These are phyloP conservation scores for Platismatia glauca DNA, from an alignment of 495 filamentous ascomycete species.

Conservation along the genomic window DNA sequence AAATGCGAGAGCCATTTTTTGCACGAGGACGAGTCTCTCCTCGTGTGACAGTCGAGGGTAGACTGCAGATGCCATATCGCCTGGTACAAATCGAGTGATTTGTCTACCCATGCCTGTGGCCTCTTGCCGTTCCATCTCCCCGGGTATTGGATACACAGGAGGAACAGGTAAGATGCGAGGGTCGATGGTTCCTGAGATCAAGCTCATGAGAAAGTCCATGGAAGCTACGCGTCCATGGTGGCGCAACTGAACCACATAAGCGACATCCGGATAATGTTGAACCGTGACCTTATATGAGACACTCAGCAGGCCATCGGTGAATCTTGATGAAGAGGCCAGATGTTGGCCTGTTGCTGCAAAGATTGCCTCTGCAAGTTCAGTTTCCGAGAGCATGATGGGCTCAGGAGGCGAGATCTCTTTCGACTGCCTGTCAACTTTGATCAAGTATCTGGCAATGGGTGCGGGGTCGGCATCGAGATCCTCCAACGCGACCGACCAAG, in stretches of 20 bases:
- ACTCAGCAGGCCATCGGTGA: constrained; percentile 13
- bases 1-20: neutral
- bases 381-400: constrained; percentile 4
- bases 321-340: constrained; percentile 11
- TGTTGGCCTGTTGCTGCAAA: constrained; percentile 13
- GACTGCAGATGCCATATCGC: neutral
- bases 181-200: constrained; percentile 9
- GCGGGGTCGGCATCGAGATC: constrained; percentile 10
- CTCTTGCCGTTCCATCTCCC: constrained; percentile 10
- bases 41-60: neutral
- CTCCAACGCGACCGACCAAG: constrained; percentile 14
- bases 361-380: constrained; percentile 12
- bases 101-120: constrained; percentile 15
- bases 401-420: neutral
- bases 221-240: constrained; percentile 15
- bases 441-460: constrained; percentile 10
- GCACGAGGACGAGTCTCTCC: neutral
- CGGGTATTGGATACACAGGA: constrained; percentile 17
- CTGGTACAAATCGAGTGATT: constrained; percentile 14
- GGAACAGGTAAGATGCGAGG: constrained; percentile 15
- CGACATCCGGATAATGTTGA: constrained; percentile 9
- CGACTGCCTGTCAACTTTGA: neutral
- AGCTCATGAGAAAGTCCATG: constrained; percentile 16
- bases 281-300: constrained; percentile 19
- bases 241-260: constrained; percentile 18